Base-by-base conservation (phyloP, 768 basidiomycete genomes). In the Rubroboletus satanas region DNA sequence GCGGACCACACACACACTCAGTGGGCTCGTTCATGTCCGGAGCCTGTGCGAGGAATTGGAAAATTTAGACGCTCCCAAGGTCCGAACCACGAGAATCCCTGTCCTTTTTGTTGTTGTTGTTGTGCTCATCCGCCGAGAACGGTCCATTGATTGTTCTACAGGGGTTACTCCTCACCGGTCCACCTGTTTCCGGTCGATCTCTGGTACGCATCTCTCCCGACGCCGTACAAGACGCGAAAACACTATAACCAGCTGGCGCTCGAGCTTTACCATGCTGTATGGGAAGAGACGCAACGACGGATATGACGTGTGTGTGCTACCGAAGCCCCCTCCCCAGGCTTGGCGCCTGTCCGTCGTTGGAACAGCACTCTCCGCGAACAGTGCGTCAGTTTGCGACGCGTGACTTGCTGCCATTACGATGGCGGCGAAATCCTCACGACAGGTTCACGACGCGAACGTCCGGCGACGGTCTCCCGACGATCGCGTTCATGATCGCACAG, bases 401-500 rank as follows among this genome's bases (percentile, higher is more conserved):
- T 37, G 45, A 18, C 23, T 7, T 32, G 29, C 10, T 52, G 35
- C 72, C 67, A 52, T 67, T 43, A 47, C 62, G 54, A 33, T 77
- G 66, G 75, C 66, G 37, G 36, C 70, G 59, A 28, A 49, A 54
- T 49, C 55, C 41, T 58, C 49, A 54, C 46, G 44, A 50, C 32
- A 45, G 62, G 57, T 47, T 52, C 52, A 57, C 57, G 66, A 62
- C 62, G 49, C 58, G 4, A 9, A 63, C 58, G 49, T 51, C 6
- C 12, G 4, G 12, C 23, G 52, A 32, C 5, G 28, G 17, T 29
- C 17, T n/a, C 28, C 44, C 44, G n/a, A 46, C 36, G 54, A 28
- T 80, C 38, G 74, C 78, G 7, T 78, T 75, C 37, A 65, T 67
- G 29, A 75, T 81, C n/a, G 77, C 79, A 1, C 70, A 71, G 49